Base-by-base conservation (phyloP, 1,284 basidiomycete genomes). In the Clitocybe nebularis region DNA sequence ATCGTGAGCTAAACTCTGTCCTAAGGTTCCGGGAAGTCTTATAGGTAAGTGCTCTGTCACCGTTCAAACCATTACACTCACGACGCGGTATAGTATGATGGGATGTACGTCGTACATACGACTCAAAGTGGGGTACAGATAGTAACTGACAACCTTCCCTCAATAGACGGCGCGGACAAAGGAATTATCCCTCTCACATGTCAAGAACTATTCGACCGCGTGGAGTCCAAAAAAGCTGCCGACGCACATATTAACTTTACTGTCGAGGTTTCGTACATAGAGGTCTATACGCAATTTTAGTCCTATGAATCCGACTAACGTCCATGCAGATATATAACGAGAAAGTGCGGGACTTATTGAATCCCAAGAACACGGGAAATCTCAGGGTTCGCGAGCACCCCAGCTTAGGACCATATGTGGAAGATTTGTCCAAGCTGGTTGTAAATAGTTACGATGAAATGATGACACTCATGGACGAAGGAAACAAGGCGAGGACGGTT, bases 401-500 rank as follows among this genome's bases (percentile, higher is more conserved):
- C 5, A 93, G 79, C 57, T 64, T 93, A 28, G 92, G 92, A 9
- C 95, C 96, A 5, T 99, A 99, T 60, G 95, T 99, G 42, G 96
- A 99, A 64, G 93, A 96, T 68, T 74, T 99, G 38, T 94, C 91
- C 58, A 93, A 93, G 64, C 81, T 98, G 35, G 86, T 89, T 20
- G 96, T 98, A 32, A 84, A 79, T 59, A 89, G 77, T 60, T 97
- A 94, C 62, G 77, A 86, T 17, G 94, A 96, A 62, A 95, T 99
- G 83, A 96, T 97, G 84, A 92, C 85, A 5, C 81, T 99, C 59
- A 98, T 98, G 94, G 95, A 99, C 68, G 95, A 99, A 64, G 95
- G 95, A 32, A 99, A 98, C 67, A 98, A 99, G 71, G 92, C 91
- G 33, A 76, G 95, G 35, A 98, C 95, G 17, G 94, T 99, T 7